Evolutionary conservation across 371 early-diverging fungal genomes (phyloP).

Genomic region (Mortierella sp.): DNA sequence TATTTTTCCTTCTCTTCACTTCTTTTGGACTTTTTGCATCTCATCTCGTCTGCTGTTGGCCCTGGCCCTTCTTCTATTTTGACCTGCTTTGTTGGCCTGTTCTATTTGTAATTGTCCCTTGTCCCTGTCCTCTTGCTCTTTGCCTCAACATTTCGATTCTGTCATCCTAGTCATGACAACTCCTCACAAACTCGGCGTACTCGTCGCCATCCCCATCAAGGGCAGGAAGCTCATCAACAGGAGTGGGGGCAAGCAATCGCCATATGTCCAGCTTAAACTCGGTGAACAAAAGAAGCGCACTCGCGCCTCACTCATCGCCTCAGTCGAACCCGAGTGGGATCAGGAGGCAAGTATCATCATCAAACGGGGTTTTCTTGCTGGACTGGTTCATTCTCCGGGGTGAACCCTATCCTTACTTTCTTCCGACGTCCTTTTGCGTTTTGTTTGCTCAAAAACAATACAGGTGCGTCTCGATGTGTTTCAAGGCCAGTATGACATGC

Average conservation of each 20-base stretch:
- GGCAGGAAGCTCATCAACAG: slow-evolving; percentile 52
- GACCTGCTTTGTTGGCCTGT: too few species aligned
- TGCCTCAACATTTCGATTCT: too few species aligned
- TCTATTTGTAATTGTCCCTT: too few species aligned
- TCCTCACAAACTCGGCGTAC: slow-evolving; percentile 30
- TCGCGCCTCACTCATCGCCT: slow-evolving; percentile 43
- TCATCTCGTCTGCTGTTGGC: too few species aligned
- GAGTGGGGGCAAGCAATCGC: slow-evolving; percentile 52
- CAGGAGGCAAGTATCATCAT: slow-evolving; percentile 39
- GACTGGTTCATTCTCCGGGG: too few species aligned
- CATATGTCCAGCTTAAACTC: slow-evolving; percentile 53
- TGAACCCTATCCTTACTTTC: too few species aligned
- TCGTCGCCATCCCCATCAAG: slow-evolving; percentile 56
- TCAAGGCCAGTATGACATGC: slow-evolving; percentile 46
- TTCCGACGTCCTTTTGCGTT: background rate
- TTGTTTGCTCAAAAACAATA: too few species aligned
- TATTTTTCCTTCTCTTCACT: too few species aligned
- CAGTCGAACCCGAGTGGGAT: slow-evolving; percentile 54
- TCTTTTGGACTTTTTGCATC: too few species aligned
- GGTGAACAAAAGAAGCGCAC: slow-evolving; percentile 53
- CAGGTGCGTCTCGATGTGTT: slow-evolving; percentile 52
- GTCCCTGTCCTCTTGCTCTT: too few species aligned
- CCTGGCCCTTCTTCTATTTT: too few species aligned
- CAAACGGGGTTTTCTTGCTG: background rate
- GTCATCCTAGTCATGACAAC: too few species aligned